Conservation (phyloP, 1,284 basidiomycete genomes). For the Macrocystidia cucumis region DNA sequence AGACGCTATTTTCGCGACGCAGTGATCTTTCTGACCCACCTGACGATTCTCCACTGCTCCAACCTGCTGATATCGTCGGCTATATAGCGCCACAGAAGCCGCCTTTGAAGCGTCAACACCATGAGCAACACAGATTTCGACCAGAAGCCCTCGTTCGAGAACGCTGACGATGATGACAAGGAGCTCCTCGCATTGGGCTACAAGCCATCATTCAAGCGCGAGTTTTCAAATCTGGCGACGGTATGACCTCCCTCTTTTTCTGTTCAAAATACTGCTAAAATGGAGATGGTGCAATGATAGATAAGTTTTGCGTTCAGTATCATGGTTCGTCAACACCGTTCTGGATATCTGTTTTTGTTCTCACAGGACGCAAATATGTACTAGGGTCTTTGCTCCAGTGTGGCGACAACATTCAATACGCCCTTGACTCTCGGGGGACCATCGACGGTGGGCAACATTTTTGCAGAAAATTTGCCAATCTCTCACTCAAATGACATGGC, state of each 20-base stretch:
- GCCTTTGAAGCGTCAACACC: too few species aligned
- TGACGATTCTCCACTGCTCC: too few species aligned
- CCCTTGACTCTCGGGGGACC: slow-evolving; percentile 73
- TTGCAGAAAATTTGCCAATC: neutral
- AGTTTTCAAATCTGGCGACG: slow-evolving; percentile 76
- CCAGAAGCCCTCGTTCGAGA: too few species aligned
- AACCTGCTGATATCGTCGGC: too few species aligned
- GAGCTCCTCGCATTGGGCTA: slow-evolving; percentile 66
- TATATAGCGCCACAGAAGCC: too few species aligned
- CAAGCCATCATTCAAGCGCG: slow-evolving; percentile 71
- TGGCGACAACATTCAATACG: slow-evolving; percentile 78
- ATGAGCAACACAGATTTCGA: slow-evolving; percentile 8
- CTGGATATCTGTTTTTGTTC: slow-evolving; percentile 4
- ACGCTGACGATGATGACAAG: slow-evolving; percentile 49
- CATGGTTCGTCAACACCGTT: slow-evolving; percentile 35
- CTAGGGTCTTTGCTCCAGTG: slow-evolving; percentile 70
- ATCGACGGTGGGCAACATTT: slow-evolving; percentile 44
- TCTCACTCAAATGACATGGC: slow-evolving; percentile 4
- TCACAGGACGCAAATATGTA: too few species aligned
- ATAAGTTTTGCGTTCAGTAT: slow-evolving; percentile 77
- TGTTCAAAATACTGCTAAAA: neutral
- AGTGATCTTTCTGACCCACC: too few species aligned
- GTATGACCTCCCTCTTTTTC: slow-evolving; percentile 25
- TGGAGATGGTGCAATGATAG: slow-evolving; percentile 20
- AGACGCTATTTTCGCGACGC: too few species aligned